Evolutionary conservation across 2,329 filamentous ascomycete species (phyloP), one percentile per base, ranked within the genome.

Genomic region (Drechslera avenae): DNA sequence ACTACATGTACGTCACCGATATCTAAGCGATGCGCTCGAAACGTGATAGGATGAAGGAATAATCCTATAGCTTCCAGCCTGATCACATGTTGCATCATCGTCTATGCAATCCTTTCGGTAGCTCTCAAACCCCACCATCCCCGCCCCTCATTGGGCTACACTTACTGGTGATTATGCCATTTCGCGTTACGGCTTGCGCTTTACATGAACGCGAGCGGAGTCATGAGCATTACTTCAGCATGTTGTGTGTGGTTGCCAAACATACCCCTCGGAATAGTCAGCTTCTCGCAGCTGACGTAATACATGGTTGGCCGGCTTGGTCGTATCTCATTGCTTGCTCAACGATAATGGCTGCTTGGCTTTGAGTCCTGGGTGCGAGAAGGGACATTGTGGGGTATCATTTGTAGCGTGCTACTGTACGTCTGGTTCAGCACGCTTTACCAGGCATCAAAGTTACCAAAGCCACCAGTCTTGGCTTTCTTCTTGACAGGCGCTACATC

Each of bases 371-470:
- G 34, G 17, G 12, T 36, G 8, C 34, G 19, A 13, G 9, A 36
- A 19, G n/a, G n/a, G 17, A 36, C 19, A 19, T 36, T 18, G 10
- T 19, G 39, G 40, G 19, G 40, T 43, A 43, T 34, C 40, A 34
- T 43, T 34, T 43, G 30, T n/a, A n/a, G 18, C 26, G 10, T 28
- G 26, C 26, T 28, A 28, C 26, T 10, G 2, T 12, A 28, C 9
- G 10, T 10, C 10, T 13, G 26, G 26, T 28, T 10, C 26, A 10
- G 30, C 23, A 28, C 5, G 4, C 16, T 10, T 56, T 48, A 97
- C 93, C 94, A 99, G 31, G 79, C 83, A 75, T 96, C 92, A 73
- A 99, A 99, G 74, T 97, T 96, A 2, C 93, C 92, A 79, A 97
- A 99, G 0, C 91, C 91, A 2, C 72, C 84, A 1, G 78, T 81